phyloP scores from a whole-genome alignment of 1,284 basidiomycete species.

The Moniliophthora roreri region DNA sequence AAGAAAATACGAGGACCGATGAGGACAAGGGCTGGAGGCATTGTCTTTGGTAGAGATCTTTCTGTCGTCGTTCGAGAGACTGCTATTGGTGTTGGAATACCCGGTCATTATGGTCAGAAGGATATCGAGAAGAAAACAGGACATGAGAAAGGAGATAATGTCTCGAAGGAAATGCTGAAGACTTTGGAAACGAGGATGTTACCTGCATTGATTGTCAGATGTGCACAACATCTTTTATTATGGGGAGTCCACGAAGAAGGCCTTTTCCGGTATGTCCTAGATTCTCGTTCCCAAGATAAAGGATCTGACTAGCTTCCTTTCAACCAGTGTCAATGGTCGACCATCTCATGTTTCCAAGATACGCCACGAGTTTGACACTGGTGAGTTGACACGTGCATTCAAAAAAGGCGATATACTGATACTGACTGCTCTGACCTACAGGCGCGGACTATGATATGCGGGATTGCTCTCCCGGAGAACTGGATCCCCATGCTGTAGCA shows the following conservation, averaged over 20 bases:
- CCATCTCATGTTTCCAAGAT: constrained; percentile 74
- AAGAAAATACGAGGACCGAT: constrained; percentile 53
- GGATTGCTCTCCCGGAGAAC: constrained; percentile 73
- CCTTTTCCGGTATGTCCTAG: constrained; percentile 63
- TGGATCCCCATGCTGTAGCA: constrained; percentile 91
- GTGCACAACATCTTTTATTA: constrained; percentile 74
- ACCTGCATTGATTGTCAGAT: constrained; percentile 75
- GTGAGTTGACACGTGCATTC: constrained; percentile 36
- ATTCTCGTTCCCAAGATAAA: background rate
- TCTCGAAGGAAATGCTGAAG: constrained; percentile 25
- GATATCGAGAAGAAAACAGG: constrained; percentile 25
- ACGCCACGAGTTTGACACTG: constrained; percentile 81
- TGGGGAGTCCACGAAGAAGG: constrained; percentile 87
- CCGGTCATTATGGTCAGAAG: constrained; percentile 16
- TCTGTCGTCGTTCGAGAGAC: constrained; percentile 61
- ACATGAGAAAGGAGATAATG: constrained; percentile 24
- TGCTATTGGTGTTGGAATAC: constrained; percentile 29
- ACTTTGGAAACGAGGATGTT: constrained; percentile 57
- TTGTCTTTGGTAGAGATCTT: constrained; percentile 68
- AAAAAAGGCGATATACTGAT: constrained; percentile 10
- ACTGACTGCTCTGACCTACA: no score
- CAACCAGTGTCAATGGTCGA: constrained; percentile 67
- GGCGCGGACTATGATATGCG: constrained; percentile 84
- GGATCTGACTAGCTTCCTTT: constrained; percentile 14
- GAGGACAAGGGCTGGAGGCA: constrained; percentile 39